phyloP scores from a whole-genome alignment of 106 monocot genomes.

The Allium cepa region DNA sequence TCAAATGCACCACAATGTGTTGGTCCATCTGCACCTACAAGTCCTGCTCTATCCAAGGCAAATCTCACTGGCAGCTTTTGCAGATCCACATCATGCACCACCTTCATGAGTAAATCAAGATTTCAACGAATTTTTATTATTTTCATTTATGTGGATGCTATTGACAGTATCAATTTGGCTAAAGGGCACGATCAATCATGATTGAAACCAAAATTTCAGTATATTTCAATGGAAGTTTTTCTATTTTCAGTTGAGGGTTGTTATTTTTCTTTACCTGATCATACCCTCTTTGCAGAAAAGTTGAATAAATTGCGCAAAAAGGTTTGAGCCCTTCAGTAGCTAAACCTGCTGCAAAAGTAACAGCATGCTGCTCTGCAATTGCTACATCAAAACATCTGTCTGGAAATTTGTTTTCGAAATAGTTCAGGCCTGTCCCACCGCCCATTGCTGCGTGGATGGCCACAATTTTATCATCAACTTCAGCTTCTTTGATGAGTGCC shows the following conservation, averaged over 20 bases:
- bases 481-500: conserved; percentile 47
- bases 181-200: too few relatives aligned
- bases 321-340: conserved; percentile 75
- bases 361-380: conserved; percentile 58
- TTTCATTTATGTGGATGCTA: too few relatives aligned
- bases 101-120: conserved; percentile 7
- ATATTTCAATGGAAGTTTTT: too few relatives aligned
- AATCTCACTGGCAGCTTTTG: conserved; percentile 62
- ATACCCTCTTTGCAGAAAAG: conserved; percentile 81
- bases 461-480: conserved; percentile 32
- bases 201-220: too few relatives aligned
- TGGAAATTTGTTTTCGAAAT: conserved; percentile 33
- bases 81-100: conserved; percentile 62
- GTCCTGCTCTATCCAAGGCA: conserved; percentile 52
- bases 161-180: too few relatives aligned
- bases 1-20: conserved; percentile 63
- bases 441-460: conserved; percentile 64
- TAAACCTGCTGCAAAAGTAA: conserved; percentile 53
- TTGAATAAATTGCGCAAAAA: conserved; percentile 91
- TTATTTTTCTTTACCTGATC: conserved; percentile 49
- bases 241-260: too few relatives aligned
- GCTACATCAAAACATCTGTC: conserved; percentile 47
- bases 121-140: too few relatives aligned
- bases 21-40: conserved; percentile 66
- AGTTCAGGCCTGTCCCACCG: conserved; percentile 52